phyloP scores from a whole-genome alignment of 306 rosid genomes.

The Senna siamea region DNA sequence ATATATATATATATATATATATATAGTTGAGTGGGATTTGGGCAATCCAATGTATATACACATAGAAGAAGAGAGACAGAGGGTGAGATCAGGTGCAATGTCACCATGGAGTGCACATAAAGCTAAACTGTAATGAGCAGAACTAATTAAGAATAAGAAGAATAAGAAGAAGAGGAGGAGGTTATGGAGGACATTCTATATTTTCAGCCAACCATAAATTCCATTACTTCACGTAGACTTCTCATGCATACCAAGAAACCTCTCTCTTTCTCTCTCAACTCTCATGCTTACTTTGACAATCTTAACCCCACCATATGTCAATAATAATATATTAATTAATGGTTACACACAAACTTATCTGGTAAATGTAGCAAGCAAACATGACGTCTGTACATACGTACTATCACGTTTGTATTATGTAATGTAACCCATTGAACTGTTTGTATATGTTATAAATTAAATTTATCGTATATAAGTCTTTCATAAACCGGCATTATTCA shows the following conservation, averaged over 20 bases:
- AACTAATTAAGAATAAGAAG: conserved; percentile 4
- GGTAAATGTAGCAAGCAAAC: conserved; percentile 38
- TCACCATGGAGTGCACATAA: conserved; percentile 74
- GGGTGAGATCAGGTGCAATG: conserved; percentile 62
- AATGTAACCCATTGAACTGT: background rate
- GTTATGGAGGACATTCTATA: conserved; percentile 24
- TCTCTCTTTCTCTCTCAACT: conserved; percentile 36
- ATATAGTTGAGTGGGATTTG: conserved; percentile 64
- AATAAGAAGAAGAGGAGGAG: background rate
- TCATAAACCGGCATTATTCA: too few species aligned
- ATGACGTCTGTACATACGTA: conserved; percentile 13
- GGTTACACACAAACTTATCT: conserved; percentile 30
- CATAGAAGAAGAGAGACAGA: background rate
- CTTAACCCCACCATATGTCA: background rate
- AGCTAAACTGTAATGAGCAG: conserved; percentile 49
- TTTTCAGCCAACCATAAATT: conserved; percentile 57
- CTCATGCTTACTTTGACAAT: background rate
- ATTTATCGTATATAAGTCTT: too few species aligned
- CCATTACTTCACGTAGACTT: conserved; percentile 69
- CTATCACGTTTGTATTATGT: background rate
- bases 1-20: background rate
- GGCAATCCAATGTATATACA: conserved; percentile 56
- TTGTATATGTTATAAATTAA: too few species aligned
- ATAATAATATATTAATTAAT: conserved; percentile 4
- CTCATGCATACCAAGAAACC: conserved; percentile 62